Conservation (phyloP, 2,329 filamentous ascomycete species). For the Scedosporium boydii region DNA sequence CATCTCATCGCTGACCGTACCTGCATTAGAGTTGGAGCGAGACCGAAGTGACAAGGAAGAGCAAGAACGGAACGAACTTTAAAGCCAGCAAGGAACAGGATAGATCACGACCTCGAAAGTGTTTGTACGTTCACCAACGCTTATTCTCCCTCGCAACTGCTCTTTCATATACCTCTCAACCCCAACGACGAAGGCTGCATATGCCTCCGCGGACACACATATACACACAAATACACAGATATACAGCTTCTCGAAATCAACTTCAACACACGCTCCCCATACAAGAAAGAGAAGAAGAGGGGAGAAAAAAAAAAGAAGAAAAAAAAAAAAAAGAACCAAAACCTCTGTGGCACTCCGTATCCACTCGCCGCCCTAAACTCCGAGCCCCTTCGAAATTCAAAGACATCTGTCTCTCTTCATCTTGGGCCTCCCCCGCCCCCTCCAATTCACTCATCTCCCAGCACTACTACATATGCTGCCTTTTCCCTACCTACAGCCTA, state of each 20-base stretch:
- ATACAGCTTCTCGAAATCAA: no score
- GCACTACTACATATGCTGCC: neutral
- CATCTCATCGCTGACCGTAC: conserved; percentile 7
- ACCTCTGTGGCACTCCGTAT: neutral
- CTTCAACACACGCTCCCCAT: no score
- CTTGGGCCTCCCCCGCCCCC: neutral
- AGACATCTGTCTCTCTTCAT: neutral
- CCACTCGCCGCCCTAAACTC: neutral
- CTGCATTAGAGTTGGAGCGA: conserved; percentile 8
- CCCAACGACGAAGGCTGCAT: neutral
- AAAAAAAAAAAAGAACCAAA: neutral
- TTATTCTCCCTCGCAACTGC: neutral
- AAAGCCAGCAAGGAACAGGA: neutral
- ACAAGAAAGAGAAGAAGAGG: no score
- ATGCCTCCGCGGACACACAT: no score
- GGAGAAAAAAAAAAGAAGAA: no score
- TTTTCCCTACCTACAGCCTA: neutral
- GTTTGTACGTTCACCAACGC: conserved; percentile 1
- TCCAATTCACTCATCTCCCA: neutral
- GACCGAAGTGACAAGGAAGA: conserved; percentile 6
- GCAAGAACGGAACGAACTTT: neutral
- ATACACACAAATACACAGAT: no score
- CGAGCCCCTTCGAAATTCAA: neutral
- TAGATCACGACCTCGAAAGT: conserved; percentile 3
- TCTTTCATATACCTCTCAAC: neutral